Percentiles rank a stretch among this genome's conserved stretches.
phyloP scores from a whole-genome alignment of 441 rosid species.

The Euphorbia corollata region DNA sequence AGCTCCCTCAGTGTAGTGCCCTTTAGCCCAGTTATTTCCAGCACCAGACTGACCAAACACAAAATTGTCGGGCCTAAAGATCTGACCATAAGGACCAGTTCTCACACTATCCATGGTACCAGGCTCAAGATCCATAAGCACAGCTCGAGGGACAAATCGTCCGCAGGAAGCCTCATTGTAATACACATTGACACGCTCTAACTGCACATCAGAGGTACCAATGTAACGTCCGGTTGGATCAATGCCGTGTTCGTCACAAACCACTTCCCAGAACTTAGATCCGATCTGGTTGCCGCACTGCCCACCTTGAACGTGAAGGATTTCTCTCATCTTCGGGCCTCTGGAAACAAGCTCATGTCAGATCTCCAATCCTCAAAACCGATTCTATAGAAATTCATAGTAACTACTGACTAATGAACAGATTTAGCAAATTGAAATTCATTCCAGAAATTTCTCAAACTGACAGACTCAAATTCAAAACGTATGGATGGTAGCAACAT shows the following conservation, averaged over 20 bases:
- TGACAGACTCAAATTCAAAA: background rate
- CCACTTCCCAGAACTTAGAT: slow-evolving; percentile 24
- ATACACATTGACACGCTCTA: slow-evolving; percentile 35
- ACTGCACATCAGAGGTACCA: slow-evolving; percentile 30
- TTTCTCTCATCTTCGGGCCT: slow-evolving; percentile 28
- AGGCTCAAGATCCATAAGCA: slow-evolving; percentile 26
- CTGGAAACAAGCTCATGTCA: background rate
- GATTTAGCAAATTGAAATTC: background rate
- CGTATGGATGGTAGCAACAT: background rate
- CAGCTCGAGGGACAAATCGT: slow-evolving; percentile 23
- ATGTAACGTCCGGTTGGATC: slow-evolving; percentile 30
- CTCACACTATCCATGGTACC: slow-evolving; percentile 26
- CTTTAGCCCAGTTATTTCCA: slow-evolving; percentile 24
- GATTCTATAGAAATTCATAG: background rate
- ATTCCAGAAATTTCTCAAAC: background rate
- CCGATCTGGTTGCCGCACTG: slow-evolving; percentile 35
- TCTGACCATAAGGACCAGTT: slow-evolving; percentile 23
- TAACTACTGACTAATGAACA: background rate
- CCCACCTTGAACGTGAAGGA: slow-evolving; percentile 34
- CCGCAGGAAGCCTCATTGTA: slow-evolving; percentile 35
- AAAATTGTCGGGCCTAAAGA: slow-evolving; percentile 22
- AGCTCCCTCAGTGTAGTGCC: slow-evolving; percentile 23
- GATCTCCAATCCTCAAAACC: background rate
- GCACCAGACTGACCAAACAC: slow-evolving; percentile 25
- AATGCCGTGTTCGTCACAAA: slow-evolving; percentile 31